Base-by-base conservation (phyloP, 192 early-diverging fungal species). In the Linnemannia zychae region DNA sequence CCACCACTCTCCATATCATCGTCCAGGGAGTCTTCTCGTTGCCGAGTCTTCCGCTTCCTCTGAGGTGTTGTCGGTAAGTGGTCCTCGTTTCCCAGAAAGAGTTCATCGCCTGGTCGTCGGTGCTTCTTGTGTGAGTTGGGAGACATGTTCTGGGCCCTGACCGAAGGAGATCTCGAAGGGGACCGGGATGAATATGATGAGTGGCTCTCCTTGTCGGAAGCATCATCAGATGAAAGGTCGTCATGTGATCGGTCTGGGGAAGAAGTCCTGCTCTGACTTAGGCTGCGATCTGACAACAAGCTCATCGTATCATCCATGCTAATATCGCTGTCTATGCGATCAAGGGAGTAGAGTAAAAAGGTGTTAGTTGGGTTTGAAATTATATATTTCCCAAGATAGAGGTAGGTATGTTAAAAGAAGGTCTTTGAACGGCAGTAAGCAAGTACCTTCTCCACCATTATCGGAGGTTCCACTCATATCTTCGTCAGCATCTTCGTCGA, bases 171-270 rank as follows among this genome's bases (percentile, higher is more conserved):
- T 18, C 72, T 80, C 15, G 80, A 72, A 36, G 74, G 67, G 3
- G 81, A 77, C 13, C 49, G 52, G 31, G 81, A 77, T 5, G 67
- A 82, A 66, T 72, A 79, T 9, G 79, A 82, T 18, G 87, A 82
- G 46, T 74, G 80, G 38, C 36, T 71, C 18, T 88, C 84, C 15
- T 72, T 49, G 47, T 90, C 89, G 0, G 89, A 90, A 7, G 82
- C 12, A 18, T 87, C 71, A n/a, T 74, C 71, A 3, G 83, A 79
- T 18, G 83, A 78, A 15, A 67, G 44, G 37, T 60, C 67, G 1
- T n/a, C 65, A 11, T 71, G 77, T 1, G 73, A 78, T 13, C 70
- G 74, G 1, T n/a, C 13, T 17, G 83, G 73, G 17, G 82, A 84
- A 0, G 76, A 67, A 31, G 72, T 72, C 48, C 52, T 75, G 34